Evolutionary conservation across 768 basidiomycete species (phyloP).

Genomic region (Suillus clintonianus): DNA sequence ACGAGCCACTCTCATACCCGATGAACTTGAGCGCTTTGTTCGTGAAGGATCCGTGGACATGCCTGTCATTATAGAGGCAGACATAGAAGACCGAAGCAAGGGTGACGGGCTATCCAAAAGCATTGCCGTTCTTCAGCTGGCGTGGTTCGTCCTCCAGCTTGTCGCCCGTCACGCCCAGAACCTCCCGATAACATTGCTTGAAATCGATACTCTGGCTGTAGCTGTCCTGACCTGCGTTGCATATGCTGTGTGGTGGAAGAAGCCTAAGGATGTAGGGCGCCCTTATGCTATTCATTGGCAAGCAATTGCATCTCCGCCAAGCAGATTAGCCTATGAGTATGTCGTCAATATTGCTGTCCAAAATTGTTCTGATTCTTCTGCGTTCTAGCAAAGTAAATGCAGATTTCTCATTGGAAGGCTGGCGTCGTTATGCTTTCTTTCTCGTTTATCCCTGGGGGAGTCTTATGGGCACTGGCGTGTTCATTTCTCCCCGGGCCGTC

Average conservation of each 20-base stretch:
- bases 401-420: background rate
- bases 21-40: background rate
- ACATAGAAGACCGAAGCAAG: background rate
- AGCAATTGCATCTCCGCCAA: background rate
- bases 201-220: slow-evolving; percentile 46
- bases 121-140: slow-evolving; percentile 35
- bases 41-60: background rate
- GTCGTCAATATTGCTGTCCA: background rate
- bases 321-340: background rate
- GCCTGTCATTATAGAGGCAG: slow-evolving; percentile 6
- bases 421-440: background rate
- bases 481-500: background rate
- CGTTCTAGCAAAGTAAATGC: background rate
- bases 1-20: background rate
- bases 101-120: slow-evolving; percentile 36
- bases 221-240: slow-evolving; percentile 30
- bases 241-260: slow-evolving; percentile 41
- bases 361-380: background rate
- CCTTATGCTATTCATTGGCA: slow-evolving; percentile 7
- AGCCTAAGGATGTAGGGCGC: slow-evolving; percentile 35
- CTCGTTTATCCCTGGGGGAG: background rate
- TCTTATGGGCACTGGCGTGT: background rate
- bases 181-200: slow-evolving; percentile 47
- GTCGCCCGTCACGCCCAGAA: slow-evolving; percentile 22
- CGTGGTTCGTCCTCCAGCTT: slow-evolving; percentile 38